phyloP scores from a whole-genome alignment of 106 monocot genomes.

The Dendrobium huoshanense region DNA sequence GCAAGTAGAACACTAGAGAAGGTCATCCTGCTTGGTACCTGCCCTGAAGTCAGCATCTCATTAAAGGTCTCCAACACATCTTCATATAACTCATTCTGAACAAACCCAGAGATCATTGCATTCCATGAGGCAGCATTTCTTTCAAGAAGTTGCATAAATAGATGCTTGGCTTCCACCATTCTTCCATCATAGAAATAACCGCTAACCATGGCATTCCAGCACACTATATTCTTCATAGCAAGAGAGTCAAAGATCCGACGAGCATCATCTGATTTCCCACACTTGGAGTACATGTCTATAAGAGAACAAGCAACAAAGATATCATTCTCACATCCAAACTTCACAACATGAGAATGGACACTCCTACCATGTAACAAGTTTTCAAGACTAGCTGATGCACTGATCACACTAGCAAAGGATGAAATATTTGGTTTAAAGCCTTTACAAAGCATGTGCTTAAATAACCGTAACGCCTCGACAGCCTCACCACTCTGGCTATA shows the following conservation, averaged over 20 bases:
- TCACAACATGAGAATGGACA: slow-evolving; percentile 35
- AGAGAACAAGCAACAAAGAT: slow-evolving; percentile 39
- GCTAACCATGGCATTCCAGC: slow-evolving; percentile 62
- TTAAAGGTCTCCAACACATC: slow-evolving; percentile 30
- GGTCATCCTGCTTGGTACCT: slow-evolving; percentile 30
- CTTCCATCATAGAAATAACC: slow-evolving; percentile 13
- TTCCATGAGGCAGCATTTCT: slow-evolving; percentile 52
- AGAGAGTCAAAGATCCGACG: slow-evolving; percentile 33
- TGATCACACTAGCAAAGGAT: slow-evolving; percentile 37
- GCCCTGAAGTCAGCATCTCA: slow-evolving; percentile 35
- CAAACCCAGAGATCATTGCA: slow-evolving; percentile 55
- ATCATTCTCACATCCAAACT: slow-evolving; percentile 26
- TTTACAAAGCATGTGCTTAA: slow-evolving; percentile 32
- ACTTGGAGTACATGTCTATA: slow-evolving; percentile 60
- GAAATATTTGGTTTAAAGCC: slow-evolving; percentile 42
- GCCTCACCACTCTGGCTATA: slow-evolving; percentile 34
- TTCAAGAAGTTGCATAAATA: slow-evolving; percentile 31
- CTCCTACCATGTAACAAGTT: slow-evolving; percentile 25
- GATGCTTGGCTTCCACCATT: slow-evolving; percentile 25
- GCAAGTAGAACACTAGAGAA: slow-evolving; percentile 55
- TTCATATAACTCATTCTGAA: slow-evolving; percentile 17
- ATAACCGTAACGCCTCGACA: slow-evolving; percentile 31
- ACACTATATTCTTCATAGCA: slow-evolving; percentile 33
- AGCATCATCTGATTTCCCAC: slow-evolving; percentile 22
- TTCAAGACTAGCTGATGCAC: slow-evolving; percentile 25